Percentiles rank a stretch among this genome's conserved stretches.
These are phyloP conservation scores for Chenopodium suecicum DNA, from an alignment of 148 eudicot genomes.

Conservation along the genomic window DNA sequence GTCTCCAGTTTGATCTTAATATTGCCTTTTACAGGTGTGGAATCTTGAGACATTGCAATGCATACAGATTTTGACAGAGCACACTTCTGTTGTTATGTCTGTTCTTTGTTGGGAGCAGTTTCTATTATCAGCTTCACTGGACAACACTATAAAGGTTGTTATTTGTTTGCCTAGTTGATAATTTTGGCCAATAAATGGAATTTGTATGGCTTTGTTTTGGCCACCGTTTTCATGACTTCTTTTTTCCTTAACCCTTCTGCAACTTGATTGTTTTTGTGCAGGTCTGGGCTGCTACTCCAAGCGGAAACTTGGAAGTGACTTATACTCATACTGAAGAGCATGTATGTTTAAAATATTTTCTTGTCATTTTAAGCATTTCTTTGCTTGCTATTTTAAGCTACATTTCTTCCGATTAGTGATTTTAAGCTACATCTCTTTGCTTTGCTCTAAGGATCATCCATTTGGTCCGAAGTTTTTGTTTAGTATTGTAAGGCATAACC, in stretches of 20 bases:
- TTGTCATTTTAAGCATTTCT: not conserved
- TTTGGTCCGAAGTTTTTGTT: not conserved
- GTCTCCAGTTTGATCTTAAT: not conserved
- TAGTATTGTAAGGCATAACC: not conserved
- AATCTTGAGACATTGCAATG: constrained; percentile 92
- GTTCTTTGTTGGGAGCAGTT: constrained; percentile 98
- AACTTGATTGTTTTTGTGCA: constrained; percentile 31
- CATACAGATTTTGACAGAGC: constrained; percentile 75
- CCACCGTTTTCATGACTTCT: not conserved
- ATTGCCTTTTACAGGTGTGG: constrained; percentile 67
- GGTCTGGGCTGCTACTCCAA: constrained; percentile 86
- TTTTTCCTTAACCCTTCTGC: not conserved
- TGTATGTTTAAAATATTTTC: constrained; percentile 40
- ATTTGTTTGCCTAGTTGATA: not conserved
- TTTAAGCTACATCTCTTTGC: not conserved
- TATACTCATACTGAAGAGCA: constrained; percentile 85
- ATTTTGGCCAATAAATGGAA: not conserved
- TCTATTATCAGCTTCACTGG: constrained; percentile 82
- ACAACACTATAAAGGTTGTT: constrained; percentile 79
- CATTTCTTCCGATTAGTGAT: not conserved
- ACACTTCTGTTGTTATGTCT: constrained; percentile 86
- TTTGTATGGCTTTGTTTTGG: not conserved
- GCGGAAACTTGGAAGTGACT: constrained; percentile 87
- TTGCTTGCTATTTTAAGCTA: not conserved
- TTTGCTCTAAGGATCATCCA: not conserved